These are phyloP conservation scores for Alternaria gansuensis DNA, from an alignment of 2,329 filamentous ascomycete species.

Conservation along the genomic window DNA sequence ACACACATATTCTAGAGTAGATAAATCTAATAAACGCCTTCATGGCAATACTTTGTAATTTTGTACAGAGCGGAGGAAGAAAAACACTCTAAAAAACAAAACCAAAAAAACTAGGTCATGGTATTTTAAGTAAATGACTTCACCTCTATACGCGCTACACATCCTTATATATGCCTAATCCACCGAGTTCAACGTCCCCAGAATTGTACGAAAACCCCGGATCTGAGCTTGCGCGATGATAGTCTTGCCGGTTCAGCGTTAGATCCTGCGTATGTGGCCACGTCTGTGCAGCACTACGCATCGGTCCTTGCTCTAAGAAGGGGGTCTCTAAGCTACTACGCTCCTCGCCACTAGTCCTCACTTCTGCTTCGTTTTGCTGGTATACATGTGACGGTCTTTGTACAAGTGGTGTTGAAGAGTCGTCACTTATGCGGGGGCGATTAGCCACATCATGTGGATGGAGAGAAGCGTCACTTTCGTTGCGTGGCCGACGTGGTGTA, in stretches of 20 bases:
- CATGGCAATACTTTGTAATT: too few species aligned
- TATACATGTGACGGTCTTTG: background rate
- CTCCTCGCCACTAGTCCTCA: background rate
- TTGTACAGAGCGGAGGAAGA: too few species aligned
- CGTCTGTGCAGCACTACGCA: background rate
- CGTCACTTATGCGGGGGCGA: background rate
- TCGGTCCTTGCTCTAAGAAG: background rate
- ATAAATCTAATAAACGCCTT: too few species aligned
- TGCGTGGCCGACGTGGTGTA: background rate
- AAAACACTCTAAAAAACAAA: too few species aligned
- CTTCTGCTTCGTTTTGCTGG: background rate
- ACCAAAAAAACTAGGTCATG: too few species aligned
- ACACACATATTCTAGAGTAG: too few species aligned
- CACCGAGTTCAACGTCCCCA: background rate
- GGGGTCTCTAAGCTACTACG: background rate
- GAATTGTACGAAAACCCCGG: background rate
- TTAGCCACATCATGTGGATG: background rate
- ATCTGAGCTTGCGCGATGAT: background rate
- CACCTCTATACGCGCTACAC: too few species aligned
- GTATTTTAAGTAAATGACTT: too few species aligned
- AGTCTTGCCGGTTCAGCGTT: background rate
- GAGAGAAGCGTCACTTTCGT: background rate
- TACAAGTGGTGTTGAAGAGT: slow-evolving; percentile 1
- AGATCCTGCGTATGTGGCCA: background rate
- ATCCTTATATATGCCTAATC: background rate